Percentiles rank a stretch among this genome's conserved stretches.
These are phyloP conservation scores for Trichoderma afroharzianum DNA, from an alignment of 2,329 filamentous ascomycete species.

Conservation along the genomic window DNA sequence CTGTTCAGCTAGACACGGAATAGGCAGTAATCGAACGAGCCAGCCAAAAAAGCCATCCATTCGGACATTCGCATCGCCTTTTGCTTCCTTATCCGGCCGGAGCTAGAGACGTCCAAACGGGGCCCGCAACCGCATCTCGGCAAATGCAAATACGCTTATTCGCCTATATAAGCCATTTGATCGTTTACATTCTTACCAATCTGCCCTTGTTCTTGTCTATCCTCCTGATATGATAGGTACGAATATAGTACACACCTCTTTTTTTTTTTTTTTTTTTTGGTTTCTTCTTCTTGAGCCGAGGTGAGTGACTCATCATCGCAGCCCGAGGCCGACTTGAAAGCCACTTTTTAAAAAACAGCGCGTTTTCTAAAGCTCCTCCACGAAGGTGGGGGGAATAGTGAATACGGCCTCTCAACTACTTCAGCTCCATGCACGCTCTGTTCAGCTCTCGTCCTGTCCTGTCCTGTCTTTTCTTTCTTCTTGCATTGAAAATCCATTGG, in stretches of 20 bases:
- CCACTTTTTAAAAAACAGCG: not conserved
- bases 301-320: not conserved
- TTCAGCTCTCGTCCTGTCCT: not conserved
- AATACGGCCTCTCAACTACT: not conserved
- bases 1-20: not conserved
- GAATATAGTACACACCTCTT: not conserved
- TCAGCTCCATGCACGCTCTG: not conserved
- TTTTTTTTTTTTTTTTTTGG: no score
- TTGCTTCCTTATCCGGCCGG: slow-evolving; percentile 3
- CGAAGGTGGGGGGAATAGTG: not conserved
- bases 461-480: not conserved
- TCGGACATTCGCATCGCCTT: slow-evolving; percentile 1
- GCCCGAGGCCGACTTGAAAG: not conserved
- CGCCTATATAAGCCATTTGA: not conserved
- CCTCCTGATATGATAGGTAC: not conserved
- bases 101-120: not conserved
- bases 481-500: not conserved
- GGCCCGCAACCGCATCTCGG: slow-evolving; percentile 1
- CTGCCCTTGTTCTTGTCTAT: not conserved
- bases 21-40: not conserved
- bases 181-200: not conserved
- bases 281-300: not conserved
- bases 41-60: not conserved
- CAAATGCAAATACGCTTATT: not conserved
- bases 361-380: not conserved